Conservation (phyloP, 2,329 filamentous ascomycete genomes). For the Phyllosticta citriasiana region DNA sequence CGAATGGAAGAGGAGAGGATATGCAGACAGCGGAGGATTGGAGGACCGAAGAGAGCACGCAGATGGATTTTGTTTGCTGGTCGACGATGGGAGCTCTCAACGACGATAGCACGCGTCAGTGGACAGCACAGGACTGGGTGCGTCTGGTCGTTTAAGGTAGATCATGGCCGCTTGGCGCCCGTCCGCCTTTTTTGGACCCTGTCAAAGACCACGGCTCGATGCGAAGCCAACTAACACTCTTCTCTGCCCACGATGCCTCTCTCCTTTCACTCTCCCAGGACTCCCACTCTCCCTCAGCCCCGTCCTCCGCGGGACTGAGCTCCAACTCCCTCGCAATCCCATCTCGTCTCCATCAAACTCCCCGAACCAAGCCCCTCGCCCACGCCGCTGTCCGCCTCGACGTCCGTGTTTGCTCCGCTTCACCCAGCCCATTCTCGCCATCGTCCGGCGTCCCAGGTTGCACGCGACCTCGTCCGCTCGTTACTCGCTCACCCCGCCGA, state of each 20-base stretch:
- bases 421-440: conserved; percentile 5
- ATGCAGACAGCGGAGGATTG: conserved; percentile 11
- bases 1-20: too few relatives aligned
- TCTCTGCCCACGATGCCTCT: conserved; percentile 22
- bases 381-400: conserved; percentile 1
- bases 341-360: conserved; percentile 20
- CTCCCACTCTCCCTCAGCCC: conserved; percentile 36
- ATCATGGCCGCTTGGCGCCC: conserved; percentile 10
- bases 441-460: not conserved
- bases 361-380: conserved; percentile 9
- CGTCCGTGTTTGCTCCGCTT: conserved; percentile 11
- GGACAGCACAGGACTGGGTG: not conserved
- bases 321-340: conserved; percentile 8
- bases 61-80: conserved; percentile 12
- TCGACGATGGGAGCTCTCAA: not conserved
- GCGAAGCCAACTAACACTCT: conserved; percentile 9
- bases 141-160: conserved; percentile 3
- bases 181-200: conserved; percentile 9
- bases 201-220: conserved; percentile 11
- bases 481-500: conserved; percentile 9
- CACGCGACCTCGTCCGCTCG: conserved; percentile 14
- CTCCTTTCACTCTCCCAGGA: conserved; percentile 32
- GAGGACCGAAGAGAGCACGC: conserved; percentile 12
- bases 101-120: not conserved
- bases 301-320: conserved; percentile 42